These are phyloP conservation scores for Globisporangium spiculum DNA, from an alignment of 352 stramenopile genomes.

Conservation along the genomic window DNA sequence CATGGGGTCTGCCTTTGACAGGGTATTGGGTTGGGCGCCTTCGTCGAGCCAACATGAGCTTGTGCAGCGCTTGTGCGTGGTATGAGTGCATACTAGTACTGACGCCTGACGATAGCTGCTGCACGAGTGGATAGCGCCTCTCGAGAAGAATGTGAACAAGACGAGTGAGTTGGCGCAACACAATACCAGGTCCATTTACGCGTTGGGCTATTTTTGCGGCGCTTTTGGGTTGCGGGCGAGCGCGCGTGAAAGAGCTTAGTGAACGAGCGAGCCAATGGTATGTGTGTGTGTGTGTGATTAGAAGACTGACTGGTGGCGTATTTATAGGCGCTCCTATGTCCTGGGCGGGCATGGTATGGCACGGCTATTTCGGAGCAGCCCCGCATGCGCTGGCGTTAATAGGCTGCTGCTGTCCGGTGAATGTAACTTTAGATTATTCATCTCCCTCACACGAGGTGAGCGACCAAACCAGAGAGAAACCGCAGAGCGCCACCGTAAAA, in stretches of 20 bases:
- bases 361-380: not conserved
- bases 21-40: too few relatives aligned
- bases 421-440: constrained; percentile 6
- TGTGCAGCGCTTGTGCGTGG: too few relatives aligned
- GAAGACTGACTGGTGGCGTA: not conserved
- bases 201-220: not conserved
- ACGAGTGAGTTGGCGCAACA: not conserved
- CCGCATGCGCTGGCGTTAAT: not conserved
- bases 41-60: too few relatives aligned
- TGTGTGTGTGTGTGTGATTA: not conserved
- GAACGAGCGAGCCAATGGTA: too few relatives aligned
- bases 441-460: not conserved
- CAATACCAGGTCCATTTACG: not conserved
- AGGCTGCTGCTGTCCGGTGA: not conserved
- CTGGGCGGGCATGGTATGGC: not conserved
- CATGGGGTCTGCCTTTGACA: too few relatives aligned
- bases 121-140: not conserved
- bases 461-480: not conserved
- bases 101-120: too few relatives aligned
- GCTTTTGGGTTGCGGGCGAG: not conserved
- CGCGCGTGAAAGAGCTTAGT: not conserved
- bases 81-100: too few relatives aligned
- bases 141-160: not conserved
- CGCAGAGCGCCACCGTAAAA: not conserved
- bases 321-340: not conserved